Evolutionary conservation across 139 green algal species (phyloP).

Genomic region (Chlorella sp.): DNA sequence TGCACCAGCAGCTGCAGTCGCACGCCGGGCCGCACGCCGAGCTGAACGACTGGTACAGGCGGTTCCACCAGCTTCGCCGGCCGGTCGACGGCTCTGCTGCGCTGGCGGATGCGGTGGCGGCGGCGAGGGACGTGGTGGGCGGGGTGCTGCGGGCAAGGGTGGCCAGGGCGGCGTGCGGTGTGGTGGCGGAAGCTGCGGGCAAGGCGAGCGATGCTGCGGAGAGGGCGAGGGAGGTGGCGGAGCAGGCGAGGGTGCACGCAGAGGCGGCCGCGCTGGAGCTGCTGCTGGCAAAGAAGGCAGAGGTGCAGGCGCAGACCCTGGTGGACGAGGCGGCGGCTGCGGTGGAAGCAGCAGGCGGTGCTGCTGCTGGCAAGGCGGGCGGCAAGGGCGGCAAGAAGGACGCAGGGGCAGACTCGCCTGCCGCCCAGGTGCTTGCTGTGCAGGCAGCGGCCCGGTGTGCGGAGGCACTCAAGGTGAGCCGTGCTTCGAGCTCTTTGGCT

Average conservation of each 20-base stretch:
- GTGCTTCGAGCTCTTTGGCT: too few relatives aligned
- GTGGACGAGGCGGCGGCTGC: slow-evolving; percentile 18
- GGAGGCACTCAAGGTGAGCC: slow-evolving; percentile 55
- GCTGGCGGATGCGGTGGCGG: slow-evolving; percentile 35
- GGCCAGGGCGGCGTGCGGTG: slow-evolving; percentile 4
- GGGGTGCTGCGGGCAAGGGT: slow-evolving; percentile 42
- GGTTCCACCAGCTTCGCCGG: slow-evolving; percentile 48
- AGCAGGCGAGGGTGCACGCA: slow-evolving; percentile 33
- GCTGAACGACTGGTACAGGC: slow-evolving; percentile 44
- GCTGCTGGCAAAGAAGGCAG: slow-evolving; percentile 57
- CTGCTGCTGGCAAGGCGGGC: background rate
- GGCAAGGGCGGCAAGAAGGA: background rate
- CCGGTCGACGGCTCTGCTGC: slow-evolving; percentile 27
- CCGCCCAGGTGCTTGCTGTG: slow-evolving; percentile 54
- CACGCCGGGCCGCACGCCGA: slow-evolving; percentile 3
- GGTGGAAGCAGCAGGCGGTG: background rate
- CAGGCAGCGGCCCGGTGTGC: slow-evolving; percentile 57
- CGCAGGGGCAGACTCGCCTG: slow-evolving; percentile 33
- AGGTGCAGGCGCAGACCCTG: slow-evolving; percentile 54
- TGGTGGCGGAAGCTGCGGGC: slow-evolving; percentile 39
- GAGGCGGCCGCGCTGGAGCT: slow-evolving; percentile 55
- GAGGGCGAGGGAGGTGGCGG: slow-evolving; percentile 39
- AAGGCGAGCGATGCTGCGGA: slow-evolving; percentile 37
- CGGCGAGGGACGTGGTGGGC: slow-evolving; percentile 29
- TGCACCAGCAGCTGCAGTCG: slow-evolving; percentile 38